Evolutionary conservation across 2,329 filamentous ascomycete species (phyloP), one percentile per base, ranked within the genome.

Genomic region (Paraconiothyrium sp.): DNA sequence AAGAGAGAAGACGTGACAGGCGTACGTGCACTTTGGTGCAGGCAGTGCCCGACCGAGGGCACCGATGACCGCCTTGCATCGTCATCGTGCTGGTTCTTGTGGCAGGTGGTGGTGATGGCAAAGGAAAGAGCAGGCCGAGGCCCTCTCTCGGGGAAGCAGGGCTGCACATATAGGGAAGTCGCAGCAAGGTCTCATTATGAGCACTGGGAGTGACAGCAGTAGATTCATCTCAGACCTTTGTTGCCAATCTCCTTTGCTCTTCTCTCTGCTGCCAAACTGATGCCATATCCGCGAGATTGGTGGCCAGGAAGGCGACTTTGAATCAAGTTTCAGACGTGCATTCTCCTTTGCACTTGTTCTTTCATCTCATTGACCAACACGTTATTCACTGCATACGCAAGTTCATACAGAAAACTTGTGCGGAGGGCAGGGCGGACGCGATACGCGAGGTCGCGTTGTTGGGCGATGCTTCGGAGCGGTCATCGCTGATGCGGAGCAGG

Each of bases 1-100:
- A 64, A 65, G 65, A 67, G 48, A 65, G 54, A 55, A 48, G 55
- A 51, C 11, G 16, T 16, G 50, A 58, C 30, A 39, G 24, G 39
- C 54, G 16, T 13, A 10, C 34, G 35, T 52, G 27, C 27, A 16
- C 20, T 30, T 30, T 4, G 27, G 27, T 30, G 27, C 27, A 30
- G 27, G 27, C 6, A 30, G 27, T 30, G 27, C 34, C 34, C 13
- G 49, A 1, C 10, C 30, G 20, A 30, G 34, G 6, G 14, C 4
- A 16, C 4, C n/a, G 39, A 20, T n/a, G 51, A 32, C 22, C 32
- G 11, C 3, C 22, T n/a, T 27, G 54, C 30, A 47, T 37, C 37
- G 27, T 44, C 52, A 55, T 54, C 6, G 22, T 22, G n/a, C 3
- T 30, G 5, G 27, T 5, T 56, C 37, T 20, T 1, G 10, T 16